Conservation (phyloP, 2,329 filamentous ascomycete species). For the Fusarium haematococcum region DNA sequence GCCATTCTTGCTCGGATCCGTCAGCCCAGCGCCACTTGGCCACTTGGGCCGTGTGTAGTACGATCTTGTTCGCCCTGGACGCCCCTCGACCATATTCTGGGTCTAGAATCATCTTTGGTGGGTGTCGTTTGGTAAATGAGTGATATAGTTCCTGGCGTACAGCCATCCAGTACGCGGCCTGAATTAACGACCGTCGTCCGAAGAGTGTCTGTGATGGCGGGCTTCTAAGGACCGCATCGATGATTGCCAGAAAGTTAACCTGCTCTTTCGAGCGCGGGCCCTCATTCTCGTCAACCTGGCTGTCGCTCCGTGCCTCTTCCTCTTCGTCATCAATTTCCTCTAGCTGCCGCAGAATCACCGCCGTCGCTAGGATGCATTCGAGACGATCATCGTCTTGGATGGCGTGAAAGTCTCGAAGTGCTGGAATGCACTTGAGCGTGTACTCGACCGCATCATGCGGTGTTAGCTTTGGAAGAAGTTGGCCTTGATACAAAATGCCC, state of each 20-base stretch:
- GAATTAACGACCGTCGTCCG: constrained; percentile 50
- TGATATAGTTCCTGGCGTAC: constrained; percentile 56
- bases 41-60: constrained; percentile 56
- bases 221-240: constrained; percentile 54
- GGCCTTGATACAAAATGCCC: constrained; percentile 53
- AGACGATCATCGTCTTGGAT: constrained; percentile 53
- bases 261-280: constrained; percentile 34
- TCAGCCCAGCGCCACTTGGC: constrained; percentile 56
- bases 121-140: constrained; percentile 53
- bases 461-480: constrained; percentile 50
- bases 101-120: constrained; percentile 52
- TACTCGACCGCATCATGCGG: constrained; percentile 55
- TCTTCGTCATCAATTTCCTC: constrained; percentile 57
- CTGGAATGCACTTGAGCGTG: constrained; percentile 55
- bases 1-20: constrained; percentile 51
- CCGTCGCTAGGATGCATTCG: constrained; percentile 55
- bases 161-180: constrained; percentile 57
- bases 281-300: not conserved
- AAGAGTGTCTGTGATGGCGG: constrained; percentile 53
- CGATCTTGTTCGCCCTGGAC: constrained; percentile 54
- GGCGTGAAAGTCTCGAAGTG: constrained; percentile 52
- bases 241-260: constrained; percentile 56
- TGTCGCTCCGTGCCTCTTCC: constrained; percentile 30
- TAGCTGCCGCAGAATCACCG: constrained; percentile 55
- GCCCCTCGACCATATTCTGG: constrained; percentile 50